A percentile compares a stretch with the other conserved stretches of the same genome.
Evolutionary conservation across 306 rosid genomes (phyloP).

Genomic region (Casuarina equisetifolia): DNA sequence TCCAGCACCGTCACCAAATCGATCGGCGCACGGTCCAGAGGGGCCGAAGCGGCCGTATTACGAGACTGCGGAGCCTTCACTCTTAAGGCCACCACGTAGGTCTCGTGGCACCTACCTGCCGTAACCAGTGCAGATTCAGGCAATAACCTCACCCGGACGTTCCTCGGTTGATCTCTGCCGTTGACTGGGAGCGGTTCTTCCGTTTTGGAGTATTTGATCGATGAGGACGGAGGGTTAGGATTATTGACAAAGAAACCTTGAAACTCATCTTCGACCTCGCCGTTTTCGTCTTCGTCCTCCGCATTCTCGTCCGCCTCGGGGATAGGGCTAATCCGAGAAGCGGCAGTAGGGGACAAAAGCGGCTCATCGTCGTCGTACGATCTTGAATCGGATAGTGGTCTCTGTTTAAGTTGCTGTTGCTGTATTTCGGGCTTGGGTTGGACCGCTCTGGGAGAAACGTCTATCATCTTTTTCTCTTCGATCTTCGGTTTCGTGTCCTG

Average conservation of each 20-base stretch:
- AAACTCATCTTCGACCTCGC: conserved; percentile 61
- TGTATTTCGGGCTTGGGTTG: conserved; percentile 23
- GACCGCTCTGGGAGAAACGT: conserved; percentile 28
- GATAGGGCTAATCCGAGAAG: conserved; percentile 52
- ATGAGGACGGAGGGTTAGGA: conserved; percentile 50
- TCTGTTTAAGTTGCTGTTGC: neutral
- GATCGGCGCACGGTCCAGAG: conserved; percentile 60
- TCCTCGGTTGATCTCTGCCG: conserved; percentile 40
- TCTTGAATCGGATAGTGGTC: conserved; percentile 34
- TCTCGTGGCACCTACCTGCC: conserved; percentile 47
- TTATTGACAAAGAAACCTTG: conserved; percentile 75
- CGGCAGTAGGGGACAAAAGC: conserved; percentile 51
- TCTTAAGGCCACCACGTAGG: conserved; percentile 60
- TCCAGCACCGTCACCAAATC: conserved; percentile 83
- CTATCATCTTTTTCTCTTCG: conserved; percentile 17
- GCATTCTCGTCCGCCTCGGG: conserved; percentile 71
- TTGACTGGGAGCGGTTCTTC: conserved; percentile 30
- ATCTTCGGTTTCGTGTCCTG: conserved; percentile 23
- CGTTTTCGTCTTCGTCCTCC: conserved; percentile 28
- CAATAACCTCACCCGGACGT: conserved; percentile 60
- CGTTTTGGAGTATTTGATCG: conserved; percentile 36
- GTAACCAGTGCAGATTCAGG: conserved; percentile 76
- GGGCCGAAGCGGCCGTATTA: conserved; percentile 17
- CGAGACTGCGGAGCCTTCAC: conserved; percentile 63
- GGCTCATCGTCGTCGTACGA: conserved; percentile 78